phyloP scores from a whole-genome alignment of 2,329 filamentous ascomycete genomes.

The Cladosporium oxysporum region DNA sequence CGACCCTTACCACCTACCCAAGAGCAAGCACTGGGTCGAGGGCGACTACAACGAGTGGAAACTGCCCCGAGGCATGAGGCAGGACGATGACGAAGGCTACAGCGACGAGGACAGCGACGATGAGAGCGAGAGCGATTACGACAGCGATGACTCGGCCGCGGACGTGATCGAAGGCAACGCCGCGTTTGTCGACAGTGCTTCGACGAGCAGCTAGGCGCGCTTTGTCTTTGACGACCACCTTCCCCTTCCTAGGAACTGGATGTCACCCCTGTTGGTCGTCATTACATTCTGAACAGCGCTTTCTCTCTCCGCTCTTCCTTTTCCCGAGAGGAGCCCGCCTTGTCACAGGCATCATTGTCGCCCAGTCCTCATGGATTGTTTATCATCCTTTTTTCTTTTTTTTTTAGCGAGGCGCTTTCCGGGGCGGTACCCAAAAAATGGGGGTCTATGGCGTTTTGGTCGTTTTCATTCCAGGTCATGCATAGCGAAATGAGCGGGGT shows the following conservation, averaged over 20 bases:
- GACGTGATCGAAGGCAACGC: slow-evolving; percentile 4
- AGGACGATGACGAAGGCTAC: slow-evolving; percentile 54
- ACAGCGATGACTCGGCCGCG: slow-evolving; percentile 14
- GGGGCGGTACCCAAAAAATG: not conserved
- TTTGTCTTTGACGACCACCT: not conserved
- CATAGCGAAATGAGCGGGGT: not conserved
- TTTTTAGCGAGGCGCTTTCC: not conserved
- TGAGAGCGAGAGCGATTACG: slow-evolving; percentile 40
- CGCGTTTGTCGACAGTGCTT: slow-evolving; percentile 19
- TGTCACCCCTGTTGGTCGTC: not conserved
- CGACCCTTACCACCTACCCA: slow-evolving; percentile 88
- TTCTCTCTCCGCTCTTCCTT: not conserved
- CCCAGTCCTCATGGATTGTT: not conserved
- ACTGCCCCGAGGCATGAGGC: slow-evolving; percentile 64
- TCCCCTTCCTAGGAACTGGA: not conserved
- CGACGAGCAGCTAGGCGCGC: slow-evolving; percentile 20
- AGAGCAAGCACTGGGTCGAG: slow-evolving; percentile 85
- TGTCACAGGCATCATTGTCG: not conserved
- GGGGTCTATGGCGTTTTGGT: not conserved
- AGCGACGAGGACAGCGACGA: slow-evolving; percentile 46
- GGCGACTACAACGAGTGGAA: slow-evolving; percentile 81
- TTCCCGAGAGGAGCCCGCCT: not conserved
- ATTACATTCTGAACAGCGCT: not conserved
- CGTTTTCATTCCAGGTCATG: not conserved
- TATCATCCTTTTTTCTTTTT: not conserved